These are phyloP conservation scores for Diplodia intermedia DNA, from an alignment of 2,329 filamentous ascomycete species.

Conservation along the genomic window DNA sequence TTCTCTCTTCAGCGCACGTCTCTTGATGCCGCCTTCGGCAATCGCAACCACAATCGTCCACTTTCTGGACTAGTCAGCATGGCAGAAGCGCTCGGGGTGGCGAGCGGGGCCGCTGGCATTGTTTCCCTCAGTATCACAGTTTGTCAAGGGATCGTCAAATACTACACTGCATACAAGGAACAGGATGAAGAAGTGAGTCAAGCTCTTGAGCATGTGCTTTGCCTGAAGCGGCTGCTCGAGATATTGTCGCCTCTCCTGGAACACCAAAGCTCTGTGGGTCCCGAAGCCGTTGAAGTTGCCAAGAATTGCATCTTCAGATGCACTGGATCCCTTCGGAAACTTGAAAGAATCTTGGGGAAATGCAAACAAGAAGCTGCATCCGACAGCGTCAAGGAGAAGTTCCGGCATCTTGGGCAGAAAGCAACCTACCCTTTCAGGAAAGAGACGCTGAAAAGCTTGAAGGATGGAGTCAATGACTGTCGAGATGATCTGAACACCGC, in stretches of 20 bases:
- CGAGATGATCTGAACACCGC: background rate
- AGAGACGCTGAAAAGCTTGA: background rate
- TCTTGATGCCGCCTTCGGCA: too few species aligned
- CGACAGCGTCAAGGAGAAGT: background rate
- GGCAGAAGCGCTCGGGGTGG: constrained; percentile 30
- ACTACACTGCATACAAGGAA: constrained; percentile 27
- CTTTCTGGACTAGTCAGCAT: background rate
- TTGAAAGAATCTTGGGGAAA: background rate
- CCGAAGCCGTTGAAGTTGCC: background rate
- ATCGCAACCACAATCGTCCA: too few species aligned
- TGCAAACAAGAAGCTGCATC: background rate
- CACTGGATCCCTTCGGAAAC: background rate
- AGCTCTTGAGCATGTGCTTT: background rate
- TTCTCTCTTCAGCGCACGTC: too few species aligned
- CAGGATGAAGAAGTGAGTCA: constrained; percentile 8
- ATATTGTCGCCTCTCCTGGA: background rate
- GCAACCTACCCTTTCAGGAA: background rate
- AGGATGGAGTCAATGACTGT: background rate
- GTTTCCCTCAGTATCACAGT: constrained; percentile 34
- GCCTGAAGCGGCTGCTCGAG: background rate
- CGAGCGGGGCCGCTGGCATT: constrained; percentile 34
- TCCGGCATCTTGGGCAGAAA: background rate
- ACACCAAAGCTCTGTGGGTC: background rate
- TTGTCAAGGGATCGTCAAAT: constrained; percentile 34
- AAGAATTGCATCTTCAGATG: background rate